Conservation (phyloP, 2,329 filamentous ascomycete species). For the Aspergillus fructus region DNA sequence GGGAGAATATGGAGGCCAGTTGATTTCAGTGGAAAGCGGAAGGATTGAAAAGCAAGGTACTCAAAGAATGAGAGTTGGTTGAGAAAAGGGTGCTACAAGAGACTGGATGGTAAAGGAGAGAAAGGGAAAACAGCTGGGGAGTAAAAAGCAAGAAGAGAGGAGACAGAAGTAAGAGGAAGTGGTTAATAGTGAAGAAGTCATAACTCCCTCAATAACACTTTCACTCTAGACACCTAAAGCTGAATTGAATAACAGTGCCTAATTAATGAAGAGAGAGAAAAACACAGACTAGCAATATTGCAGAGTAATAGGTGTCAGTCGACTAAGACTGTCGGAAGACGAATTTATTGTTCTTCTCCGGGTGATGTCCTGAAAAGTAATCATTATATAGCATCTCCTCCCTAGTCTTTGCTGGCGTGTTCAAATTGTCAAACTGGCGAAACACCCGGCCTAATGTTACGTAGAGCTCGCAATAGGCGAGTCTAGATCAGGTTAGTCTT, state of each 20-base stretch:
- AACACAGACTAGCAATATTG: neutral
- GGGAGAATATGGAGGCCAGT: neutral
- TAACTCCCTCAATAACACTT: neutral
- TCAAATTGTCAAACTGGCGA: constrained; percentile 26
- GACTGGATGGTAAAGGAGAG: neutral
- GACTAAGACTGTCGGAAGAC: constrained; percentile 13
- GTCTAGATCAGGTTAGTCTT: constrained; percentile 13
- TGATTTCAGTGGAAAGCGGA: neutral
- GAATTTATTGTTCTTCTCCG: constrained; percentile 20
- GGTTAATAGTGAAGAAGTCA: neutral
- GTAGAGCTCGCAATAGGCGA: constrained; percentile 38
- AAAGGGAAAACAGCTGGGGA: neutral
- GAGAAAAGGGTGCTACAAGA: neutral
- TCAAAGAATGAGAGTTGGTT: neutral
- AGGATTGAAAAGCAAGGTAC: neutral
- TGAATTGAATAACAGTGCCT: neutral
- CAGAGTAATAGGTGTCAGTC: neutral
- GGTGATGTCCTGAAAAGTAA: constrained; percentile 29
- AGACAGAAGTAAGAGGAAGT: neutral
- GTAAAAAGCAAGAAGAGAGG: neutral
- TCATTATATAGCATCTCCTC: constrained; percentile 31
- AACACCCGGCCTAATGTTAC: constrained; percentile 32
- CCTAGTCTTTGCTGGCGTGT: constrained; percentile 12
- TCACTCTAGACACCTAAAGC: neutral
- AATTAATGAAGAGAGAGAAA: neutral